These are phyloP conservation scores for Colletotrichum sp. DNA, from an alignment of 2,329 filamentous ascomycete species.

Conservation along the genomic window DNA sequence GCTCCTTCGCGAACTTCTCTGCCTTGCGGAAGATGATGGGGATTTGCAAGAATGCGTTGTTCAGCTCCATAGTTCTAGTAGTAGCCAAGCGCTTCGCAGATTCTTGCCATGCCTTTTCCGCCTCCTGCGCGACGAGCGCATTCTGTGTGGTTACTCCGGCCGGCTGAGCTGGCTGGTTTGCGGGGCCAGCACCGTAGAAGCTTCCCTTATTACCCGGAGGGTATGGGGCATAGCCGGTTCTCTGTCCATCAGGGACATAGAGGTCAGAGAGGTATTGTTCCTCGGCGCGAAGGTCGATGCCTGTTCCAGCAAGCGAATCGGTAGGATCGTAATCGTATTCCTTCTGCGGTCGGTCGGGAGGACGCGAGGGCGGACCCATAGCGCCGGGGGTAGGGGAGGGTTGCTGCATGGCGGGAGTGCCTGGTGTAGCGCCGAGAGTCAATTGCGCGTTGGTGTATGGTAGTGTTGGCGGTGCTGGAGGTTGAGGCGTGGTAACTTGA, in stretches of 20 bases:
- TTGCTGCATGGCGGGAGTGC: conserved; percentile 15
- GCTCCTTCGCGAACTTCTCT: conserved; percentile 62
- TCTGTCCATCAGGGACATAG: conserved; percentile 56
- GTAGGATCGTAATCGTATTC: conserved; percentile 75
- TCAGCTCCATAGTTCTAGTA: conserved; percentile 71
- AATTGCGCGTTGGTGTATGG: conserved; percentile 27
- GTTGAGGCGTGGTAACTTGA: conserved; percentile 23
- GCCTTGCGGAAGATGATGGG: conserved; percentile 64
- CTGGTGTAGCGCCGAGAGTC: conserved; percentile 9
- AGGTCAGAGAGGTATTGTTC: conserved; percentile 79
- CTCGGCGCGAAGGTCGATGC: conserved; percentile 86
- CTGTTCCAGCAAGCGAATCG: conserved; percentile 83
- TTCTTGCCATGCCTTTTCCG: conserved; percentile 69
- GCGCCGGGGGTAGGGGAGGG: conserved; percentile 36
- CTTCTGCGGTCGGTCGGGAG: conserved; percentile 66
- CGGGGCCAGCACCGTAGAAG: conserved; percentile 70
- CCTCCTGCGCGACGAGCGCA: conserved; percentile 68
- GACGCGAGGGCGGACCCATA: conserved; percentile 67
- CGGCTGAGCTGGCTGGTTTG: conserved; percentile 64
- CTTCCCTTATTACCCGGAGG: conserved; percentile 58
- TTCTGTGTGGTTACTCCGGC: conserved; percentile 58
- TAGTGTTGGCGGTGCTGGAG: conserved; percentile 12
- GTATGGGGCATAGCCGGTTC: conserved; percentile 61
- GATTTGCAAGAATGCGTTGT: conserved; percentile 74
- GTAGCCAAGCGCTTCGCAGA: conserved; percentile 67